Percentiles rank a stretch among this genome's conserved stretches.
Conservation (phyloP, 2,329 filamentous ascomycete genomes). For the Tolypocladium album region DNA sequence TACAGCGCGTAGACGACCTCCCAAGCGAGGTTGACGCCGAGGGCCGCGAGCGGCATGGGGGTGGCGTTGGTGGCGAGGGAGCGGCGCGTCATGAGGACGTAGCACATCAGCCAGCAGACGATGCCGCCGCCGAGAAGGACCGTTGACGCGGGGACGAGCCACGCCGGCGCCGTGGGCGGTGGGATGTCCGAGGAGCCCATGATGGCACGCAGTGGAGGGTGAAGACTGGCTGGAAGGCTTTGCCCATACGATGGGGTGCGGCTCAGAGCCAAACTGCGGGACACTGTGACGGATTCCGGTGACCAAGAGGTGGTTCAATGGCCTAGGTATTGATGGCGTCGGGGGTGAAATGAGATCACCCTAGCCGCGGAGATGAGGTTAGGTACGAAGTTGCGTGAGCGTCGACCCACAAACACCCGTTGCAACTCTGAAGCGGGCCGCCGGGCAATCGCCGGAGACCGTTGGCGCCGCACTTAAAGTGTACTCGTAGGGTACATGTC, state of each 20-base stretch:
- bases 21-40: conserved; percentile 40
- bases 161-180: conserved; percentile 20
- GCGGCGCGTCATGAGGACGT: conserved; percentile 35
- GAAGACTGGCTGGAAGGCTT: background rate
- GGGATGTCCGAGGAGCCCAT: conserved; percentile 30
- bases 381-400: background rate
- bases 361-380: background rate
- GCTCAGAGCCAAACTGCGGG: too few relatives aligned
- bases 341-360: too few relatives aligned
- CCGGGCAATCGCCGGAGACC: too few relatives aligned
- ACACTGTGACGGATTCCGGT: background rate
- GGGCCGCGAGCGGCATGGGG: conserved; percentile 36
- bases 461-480: too few relatives aligned
- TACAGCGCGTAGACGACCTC: conserved; percentile 37
- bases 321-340: background rate
- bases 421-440: too few relatives aligned
- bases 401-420: background rate
- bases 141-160: conserved; percentile 26
- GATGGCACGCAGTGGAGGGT: background rate
- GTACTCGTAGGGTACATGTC: too few relatives aligned
- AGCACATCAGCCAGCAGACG: conserved; percentile 29
- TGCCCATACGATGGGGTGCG: background rate
- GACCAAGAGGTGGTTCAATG: background rate
- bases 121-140: conserved; percentile 24
- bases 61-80: conserved; percentile 35